These are phyloP conservation scores for Iodosphaeria phyllophila DNA, from an alignment of 2,329 filamentous ascomycete species.

Conservation along the genomic window DNA sequence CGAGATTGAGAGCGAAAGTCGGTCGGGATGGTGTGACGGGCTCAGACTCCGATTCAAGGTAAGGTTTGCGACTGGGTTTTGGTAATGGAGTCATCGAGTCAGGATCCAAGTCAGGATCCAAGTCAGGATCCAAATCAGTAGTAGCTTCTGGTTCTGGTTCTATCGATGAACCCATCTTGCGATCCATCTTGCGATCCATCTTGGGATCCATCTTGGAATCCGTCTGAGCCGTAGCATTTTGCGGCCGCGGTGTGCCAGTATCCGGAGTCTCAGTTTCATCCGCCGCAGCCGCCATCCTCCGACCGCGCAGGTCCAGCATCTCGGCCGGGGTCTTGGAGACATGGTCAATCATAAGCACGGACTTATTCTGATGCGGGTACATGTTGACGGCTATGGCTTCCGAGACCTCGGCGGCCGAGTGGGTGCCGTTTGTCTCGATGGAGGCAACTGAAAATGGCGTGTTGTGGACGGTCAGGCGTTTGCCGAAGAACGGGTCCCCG, in stretches of 20 bases:
- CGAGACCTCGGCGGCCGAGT: conserved; percentile 38
- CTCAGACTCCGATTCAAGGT: no score
- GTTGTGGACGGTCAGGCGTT: conserved; percentile 32
- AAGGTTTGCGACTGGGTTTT: no score
- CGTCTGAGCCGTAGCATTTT: conserved; percentile 19
- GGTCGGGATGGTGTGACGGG: conserved; percentile 34
- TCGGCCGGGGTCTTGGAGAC: conserved; percentile 27
- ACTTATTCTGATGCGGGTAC: conserved; percentile 45
- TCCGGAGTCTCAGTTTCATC: conserved; percentile 12
- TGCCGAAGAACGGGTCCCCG: conserved; percentile 33
- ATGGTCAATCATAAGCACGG: conserved; percentile 40
- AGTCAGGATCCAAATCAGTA: no score
- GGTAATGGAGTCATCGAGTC: no score
- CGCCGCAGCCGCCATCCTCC: conserved; percentile 7
- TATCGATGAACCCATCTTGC: no score
- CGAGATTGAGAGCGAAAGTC: conserved; percentile 24
- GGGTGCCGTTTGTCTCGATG: conserved; percentile 39
- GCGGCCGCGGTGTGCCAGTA: no score
- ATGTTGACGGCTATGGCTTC: conserved; percentile 44
- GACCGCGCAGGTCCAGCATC: conserved; percentile 25
- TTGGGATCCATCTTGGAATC: no score
- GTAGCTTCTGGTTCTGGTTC: no score
- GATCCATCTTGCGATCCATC: no score
- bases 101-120: no score
- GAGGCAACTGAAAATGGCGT: conserved; percentile 45